A percentile compares a stretch with the other conserved stretches of the same genome.
Conservation (phyloP, 495 filamentous ascomycete genomes). For the Daldinia concentrica region DNA sequence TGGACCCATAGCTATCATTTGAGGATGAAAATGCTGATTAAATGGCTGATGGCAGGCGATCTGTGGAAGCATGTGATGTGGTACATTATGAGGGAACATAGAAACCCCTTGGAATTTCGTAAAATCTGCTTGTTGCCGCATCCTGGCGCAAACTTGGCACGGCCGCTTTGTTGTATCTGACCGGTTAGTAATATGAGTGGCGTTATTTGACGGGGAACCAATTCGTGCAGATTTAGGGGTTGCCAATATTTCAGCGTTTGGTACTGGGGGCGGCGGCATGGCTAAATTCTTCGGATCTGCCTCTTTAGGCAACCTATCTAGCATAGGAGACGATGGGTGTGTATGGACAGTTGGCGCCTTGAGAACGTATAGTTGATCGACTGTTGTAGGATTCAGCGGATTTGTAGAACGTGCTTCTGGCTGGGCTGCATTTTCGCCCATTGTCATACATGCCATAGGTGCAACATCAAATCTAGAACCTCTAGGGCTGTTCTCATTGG, state of each 20-base stretch:
- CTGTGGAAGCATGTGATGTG: conserved; percentile 38
- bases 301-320: background rate
- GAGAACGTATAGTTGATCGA: conserved; percentile 5
- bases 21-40: conserved; percentile 37
- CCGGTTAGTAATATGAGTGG: background rate
- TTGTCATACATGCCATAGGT: conserved; percentile 20
- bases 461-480: conserved; percentile 2
- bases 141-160: conserved; percentile 40
- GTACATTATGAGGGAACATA: conserved; percentile 31
- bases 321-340: background rate
- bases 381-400: background rate
- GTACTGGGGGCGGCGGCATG: conserved; percentile 38
- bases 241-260: background rate
- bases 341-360: conserved; percentile 9
- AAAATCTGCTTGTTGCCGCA: conserved; percentile 40
- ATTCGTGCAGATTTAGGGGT: background rate
- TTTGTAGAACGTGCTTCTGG: background rate
- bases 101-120: conserved; percentile 39
- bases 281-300: conserved; percentile 6
- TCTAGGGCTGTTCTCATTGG: background rate
- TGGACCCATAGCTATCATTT: conserved; percentile 36
- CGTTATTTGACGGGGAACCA: conserved; percentile 6
- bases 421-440: background rate
- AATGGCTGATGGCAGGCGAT: conserved; percentile 33
- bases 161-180: conserved; percentile 32